Conservation (phyloP, 768 basidiomycete genomes). For the Suillus brevipes region DNA sequence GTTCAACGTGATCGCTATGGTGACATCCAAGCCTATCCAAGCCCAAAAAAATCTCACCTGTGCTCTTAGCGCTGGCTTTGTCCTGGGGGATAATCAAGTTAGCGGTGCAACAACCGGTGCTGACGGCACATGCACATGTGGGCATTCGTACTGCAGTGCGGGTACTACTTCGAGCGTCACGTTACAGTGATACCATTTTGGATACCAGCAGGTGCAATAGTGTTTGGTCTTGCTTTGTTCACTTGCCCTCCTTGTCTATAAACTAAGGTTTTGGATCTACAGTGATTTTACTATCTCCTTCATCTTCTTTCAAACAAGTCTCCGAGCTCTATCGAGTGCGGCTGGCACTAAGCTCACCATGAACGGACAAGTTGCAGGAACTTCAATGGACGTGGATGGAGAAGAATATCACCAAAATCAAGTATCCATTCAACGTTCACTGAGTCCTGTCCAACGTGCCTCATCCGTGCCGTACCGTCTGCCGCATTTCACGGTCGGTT, state of each 20-base stretch:
- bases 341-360: slow-evolving; percentile 9
- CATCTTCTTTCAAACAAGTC: slow-evolving; percentile 8
- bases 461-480: slow-evolving; percentile 34
- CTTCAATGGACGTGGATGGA: slow-evolving; percentile 31
- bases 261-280: slow-evolving; percentile 1
- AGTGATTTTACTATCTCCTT: not conserved
- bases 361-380: slow-evolving; percentile 23
- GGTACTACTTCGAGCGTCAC: not conserved
- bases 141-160: too few relatives aligned
- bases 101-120: not conserved
- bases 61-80: not conserved
- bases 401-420: slow-evolving; percentile 12
- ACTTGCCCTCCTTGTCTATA: not conserved
- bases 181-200: not conserved
- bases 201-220: not conserved
- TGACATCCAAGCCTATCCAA: not conserved
- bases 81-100: not conserved
- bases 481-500: slow-evolving; percentile 57
- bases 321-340: slow-evolving; percentile 6
- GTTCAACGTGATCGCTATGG: not conserved
- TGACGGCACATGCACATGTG: not conserved
- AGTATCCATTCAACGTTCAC: slow-evolving; percentile 14
- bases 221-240: slow-evolving; percentile 7
- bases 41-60: slow-evolving; percentile 2
- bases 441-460: slow-evolving; percentile 27